Evolutionary conservation across 331 rosid genomes (phyloP).

Genomic region (Ulmus americana): DNA sequence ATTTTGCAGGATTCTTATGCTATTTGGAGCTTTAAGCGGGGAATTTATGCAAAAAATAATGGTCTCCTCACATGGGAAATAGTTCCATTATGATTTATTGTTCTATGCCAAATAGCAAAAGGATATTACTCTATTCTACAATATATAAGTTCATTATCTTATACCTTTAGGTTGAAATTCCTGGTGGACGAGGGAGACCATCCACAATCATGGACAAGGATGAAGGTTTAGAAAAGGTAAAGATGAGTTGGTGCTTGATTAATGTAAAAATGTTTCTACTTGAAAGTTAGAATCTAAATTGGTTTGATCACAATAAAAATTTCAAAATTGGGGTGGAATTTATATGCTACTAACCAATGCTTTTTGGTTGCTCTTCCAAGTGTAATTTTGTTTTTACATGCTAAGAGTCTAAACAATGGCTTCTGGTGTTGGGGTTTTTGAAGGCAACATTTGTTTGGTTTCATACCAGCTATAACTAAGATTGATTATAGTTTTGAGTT

Average conservation of each 20-base stretch:
- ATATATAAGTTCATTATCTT: slow-evolving; percentile 22
- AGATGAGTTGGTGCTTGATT: neutral
- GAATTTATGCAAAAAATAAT: slow-evolving; percentile 62
- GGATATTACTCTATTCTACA: slow-evolving; percentile 3
- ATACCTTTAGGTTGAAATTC: slow-evolving; percentile 59
- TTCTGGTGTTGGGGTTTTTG: no score
- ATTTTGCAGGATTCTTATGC: slow-evolving; percentile 68
- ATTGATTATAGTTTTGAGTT: no score
- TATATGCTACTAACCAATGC: no score
- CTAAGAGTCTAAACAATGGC: no score
- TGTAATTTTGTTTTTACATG: no score
- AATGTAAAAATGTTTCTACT: neutral
- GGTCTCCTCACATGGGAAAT: slow-evolving; percentile 86
- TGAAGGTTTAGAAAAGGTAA: slow-evolving; percentile 79
- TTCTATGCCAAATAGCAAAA: slow-evolving; percentile 17
- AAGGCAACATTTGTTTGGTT: no score
- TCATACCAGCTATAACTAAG: no score
- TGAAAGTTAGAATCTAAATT: no score
- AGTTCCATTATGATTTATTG: slow-evolving; percentile 55
- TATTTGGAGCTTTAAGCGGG: slow-evolving; percentile 76
- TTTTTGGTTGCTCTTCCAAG: no score
- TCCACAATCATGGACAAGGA: slow-evolving; percentile 56
- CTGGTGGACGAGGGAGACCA: slow-evolving; percentile 61
- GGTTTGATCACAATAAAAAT: no score
- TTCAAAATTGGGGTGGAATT: no score